A percentile compares a stretch with the other conserved stretches of the same genome.
Conservation (phyloP, 371 early-diverging fungal genomes). For the Mucor plumbeus region DNA sequence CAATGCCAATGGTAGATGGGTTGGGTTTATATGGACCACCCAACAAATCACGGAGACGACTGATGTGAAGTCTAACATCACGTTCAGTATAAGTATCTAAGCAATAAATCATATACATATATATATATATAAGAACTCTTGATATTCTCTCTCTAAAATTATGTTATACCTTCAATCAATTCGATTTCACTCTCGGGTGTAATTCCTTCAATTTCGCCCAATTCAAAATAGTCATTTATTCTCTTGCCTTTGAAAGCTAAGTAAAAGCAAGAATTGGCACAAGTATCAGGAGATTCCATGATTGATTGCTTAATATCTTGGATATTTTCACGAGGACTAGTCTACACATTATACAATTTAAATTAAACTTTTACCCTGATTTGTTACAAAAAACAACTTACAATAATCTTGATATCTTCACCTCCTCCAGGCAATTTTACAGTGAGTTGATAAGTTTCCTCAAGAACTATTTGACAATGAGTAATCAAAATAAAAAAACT, state of each 20-base stretch:
- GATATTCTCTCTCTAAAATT: no score
- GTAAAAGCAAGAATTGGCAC: slow-evolving; percentile 90
- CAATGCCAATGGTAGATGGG: slow-evolving; percentile 75
- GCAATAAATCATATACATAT: neutral
- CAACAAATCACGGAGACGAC: slow-evolving; percentile 85
- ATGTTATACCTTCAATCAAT: slow-evolving; percentile 68
- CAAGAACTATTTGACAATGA: slow-evolving; percentile 33
- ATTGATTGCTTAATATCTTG: slow-evolving; percentile 89
- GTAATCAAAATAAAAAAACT: neutral
- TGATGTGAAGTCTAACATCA: slow-evolving; percentile 89
- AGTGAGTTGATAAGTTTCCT: slow-evolving; percentile 63
- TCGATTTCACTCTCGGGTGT: slow-evolving; percentile 68
- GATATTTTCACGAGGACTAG: slow-evolving; percentile 77
- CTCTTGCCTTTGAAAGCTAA: slow-evolving; percentile 73
- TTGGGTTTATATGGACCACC: slow-evolving; percentile 75
- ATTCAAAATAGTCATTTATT: slow-evolving; percentile 74
- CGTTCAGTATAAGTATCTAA: slow-evolving; percentile 86
- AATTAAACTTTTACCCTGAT: neutral
- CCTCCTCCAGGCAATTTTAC: slow-evolving; percentile 63
- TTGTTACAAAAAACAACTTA: slow-evolving; percentile 24
- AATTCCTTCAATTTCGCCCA: slow-evolving; percentile 80
- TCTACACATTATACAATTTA: slow-evolving; percentile 37
- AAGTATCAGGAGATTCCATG: slow-evolving; percentile 85
- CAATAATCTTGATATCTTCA: slow-evolving; percentile 58
- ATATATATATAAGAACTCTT: no score